These are phyloP conservation scores for Emmonsiellopsis sp. DNA, from an alignment of 2,329 filamentous ascomycete genomes.

Conservation along the genomic window DNA sequence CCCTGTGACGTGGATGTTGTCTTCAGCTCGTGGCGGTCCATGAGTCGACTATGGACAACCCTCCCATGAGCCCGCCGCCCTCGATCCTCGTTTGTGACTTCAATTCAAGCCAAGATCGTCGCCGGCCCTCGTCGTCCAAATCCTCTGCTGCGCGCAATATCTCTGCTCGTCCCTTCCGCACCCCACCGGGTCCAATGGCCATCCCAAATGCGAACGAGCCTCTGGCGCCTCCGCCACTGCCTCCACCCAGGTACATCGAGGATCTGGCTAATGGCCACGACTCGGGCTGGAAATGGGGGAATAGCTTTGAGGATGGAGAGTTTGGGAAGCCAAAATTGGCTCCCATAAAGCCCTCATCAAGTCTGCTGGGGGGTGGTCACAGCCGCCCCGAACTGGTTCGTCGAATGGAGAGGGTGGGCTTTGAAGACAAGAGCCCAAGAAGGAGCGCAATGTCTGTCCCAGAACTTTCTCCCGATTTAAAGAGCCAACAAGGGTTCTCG, in stretches of 20 bases:
- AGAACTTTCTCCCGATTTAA: constrained; percentile 3
- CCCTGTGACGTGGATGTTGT: constrained; percentile 9
- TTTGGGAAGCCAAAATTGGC: constrained; percentile 35
- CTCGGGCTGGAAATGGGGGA: constrained; percentile 55
- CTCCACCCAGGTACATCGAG: constrained; percentile 52
- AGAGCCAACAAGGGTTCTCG: neutral
- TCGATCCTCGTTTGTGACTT: constrained; percentile 36
- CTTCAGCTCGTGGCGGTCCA: constrained; percentile 15
- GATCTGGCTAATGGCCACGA: constrained; percentile 50
- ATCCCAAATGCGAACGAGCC: constrained; percentile 49
- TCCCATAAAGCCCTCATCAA: constrained; percentile 42
- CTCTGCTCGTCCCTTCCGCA: constrained; percentile 32
- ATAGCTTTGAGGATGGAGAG: constrained; percentile 38
- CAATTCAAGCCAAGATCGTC: constrained; percentile 16
- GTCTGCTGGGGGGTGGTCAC: constrained; percentile 38
- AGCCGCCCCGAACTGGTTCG: constrained; percentile 25
- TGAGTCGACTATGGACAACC: constrained; percentile 35
- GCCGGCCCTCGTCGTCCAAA: constrained; percentile 25
- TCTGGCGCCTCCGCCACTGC: constrained; percentile 52
- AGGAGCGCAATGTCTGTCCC: constrained; percentile 4
- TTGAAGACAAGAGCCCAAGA: constrained; percentile 3
- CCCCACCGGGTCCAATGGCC: constrained; percentile 49
- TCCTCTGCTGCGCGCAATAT: constrained; percentile 30
- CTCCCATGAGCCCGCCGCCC: constrained; percentile 29
- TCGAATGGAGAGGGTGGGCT: constrained; percentile 16